Conservation (phyloP, 2,329 filamentous ascomycete genomes). For the Arthroderma sp. region DNA sequence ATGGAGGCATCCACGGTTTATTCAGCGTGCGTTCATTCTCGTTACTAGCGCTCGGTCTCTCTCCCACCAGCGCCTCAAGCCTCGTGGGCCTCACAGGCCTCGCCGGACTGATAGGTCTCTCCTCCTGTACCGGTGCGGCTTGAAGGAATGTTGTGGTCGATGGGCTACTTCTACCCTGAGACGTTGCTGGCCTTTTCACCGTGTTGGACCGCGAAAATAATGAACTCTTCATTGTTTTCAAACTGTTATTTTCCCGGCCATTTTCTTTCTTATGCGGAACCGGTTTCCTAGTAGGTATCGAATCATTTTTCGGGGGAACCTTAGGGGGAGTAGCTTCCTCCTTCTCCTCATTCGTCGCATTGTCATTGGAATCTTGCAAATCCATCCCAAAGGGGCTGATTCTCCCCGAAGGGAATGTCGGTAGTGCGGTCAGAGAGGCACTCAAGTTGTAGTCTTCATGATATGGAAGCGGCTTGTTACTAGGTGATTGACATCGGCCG, state of each 20-base stretch:
- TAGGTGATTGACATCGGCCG: neutral
- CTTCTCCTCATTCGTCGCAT: neutral
- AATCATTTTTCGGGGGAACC: neutral
- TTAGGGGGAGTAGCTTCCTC: neutral
- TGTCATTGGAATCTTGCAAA: neutral
- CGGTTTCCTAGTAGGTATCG: neutral
- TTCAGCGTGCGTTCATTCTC: too few species aligned
- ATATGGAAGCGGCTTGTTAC: neutral
- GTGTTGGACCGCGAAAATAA: too few species aligned
- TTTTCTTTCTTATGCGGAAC: neutral
- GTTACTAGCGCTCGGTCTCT: too few species aligned
- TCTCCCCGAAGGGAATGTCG: neutral
- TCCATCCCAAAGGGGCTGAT: conserved; percentile 4
- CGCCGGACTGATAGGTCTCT: neutral
- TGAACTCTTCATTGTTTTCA: neutral
- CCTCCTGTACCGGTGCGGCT: neutral
- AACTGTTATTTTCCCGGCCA: neutral
- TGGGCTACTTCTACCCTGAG: neutral
- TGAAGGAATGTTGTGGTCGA: neutral
- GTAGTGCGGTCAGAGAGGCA: neutral
- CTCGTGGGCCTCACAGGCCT: neutral
- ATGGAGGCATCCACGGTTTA: too few species aligned
- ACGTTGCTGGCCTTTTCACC: neutral
- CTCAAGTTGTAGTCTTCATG: neutral
- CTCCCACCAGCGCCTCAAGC: too few species aligned